A percentile compares a stretch with the other conserved stretches of the same genome.
Evolutionary conservation across 176 grass and related monocot species (phyloP).

Genomic region (maize (Zea mays)): Zm-B73-REFERENCE-NAM-5.0 NC_050096.1:208917001-208917500

Average conservation of each 20-base stretch:
- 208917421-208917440: too few relatives aligned
- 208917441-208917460: too few relatives aligned
- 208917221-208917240: neutral
- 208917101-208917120: neutral
- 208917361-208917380: too few relatives aligned
- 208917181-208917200: neutral
- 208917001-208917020: neutral
- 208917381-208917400: too few relatives aligned
- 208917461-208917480: too few relatives aligned
- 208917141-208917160: neutral
- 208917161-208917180: neutral
- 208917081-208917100: neutral
- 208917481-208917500: neutral
- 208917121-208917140: neutral
- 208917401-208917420: too few relatives aligned
- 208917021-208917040: neutral
- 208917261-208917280: too few relatives aligned
- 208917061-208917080: neutral
- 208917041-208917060: neutral
- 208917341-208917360: too few relatives aligned
- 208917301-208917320: too few relatives aligned
- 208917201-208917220: neutral
- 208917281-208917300: too few relatives aligned
- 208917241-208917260: too few relatives aligned
- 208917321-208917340: too few relatives aligned